Percentiles rank a stretch among this genome's conserved stretches.
phyloP scores from a whole-genome alignment of 169 alveolate species.

The Besnoitia besnoiti region DNA sequence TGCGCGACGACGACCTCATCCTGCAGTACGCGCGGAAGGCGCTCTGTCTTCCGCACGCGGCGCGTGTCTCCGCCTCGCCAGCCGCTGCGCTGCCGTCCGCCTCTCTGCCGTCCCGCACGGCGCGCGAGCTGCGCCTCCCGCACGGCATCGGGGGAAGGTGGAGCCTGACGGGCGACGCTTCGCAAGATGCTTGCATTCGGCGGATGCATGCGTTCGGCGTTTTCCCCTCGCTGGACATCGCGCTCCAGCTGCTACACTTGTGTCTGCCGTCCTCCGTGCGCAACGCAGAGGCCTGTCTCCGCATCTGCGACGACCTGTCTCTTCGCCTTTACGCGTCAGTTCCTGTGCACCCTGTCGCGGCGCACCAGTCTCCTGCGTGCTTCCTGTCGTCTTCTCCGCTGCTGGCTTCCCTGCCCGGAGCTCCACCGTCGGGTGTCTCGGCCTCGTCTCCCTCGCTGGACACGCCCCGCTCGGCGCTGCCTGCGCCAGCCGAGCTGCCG shows the following conservation, averaged over 20 bases:
- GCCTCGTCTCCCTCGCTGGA: too few species aligned
- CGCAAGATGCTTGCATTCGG: slow-evolving; percentile 33
- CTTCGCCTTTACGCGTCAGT: slow-evolving; percentile 40
- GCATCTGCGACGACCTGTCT: slow-evolving; percentile 63
- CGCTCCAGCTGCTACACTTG: slow-evolving; percentile 61
- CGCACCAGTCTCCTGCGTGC: neutral
- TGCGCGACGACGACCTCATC: slow-evolving; percentile 67
- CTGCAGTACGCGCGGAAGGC: slow-evolving; percentile 71
- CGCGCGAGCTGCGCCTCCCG: neutral
- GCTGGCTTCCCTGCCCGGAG: too few species aligned
- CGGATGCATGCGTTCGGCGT: slow-evolving; percentile 23
- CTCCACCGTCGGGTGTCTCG: too few species aligned
- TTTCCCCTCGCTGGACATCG: slow-evolving; percentile 39
- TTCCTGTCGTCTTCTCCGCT: neutral
- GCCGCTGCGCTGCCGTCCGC: neutral
- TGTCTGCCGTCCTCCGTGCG: neutral
- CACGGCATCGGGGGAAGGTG: slow-evolving; percentile 70
- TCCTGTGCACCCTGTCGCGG: slow-evolving; percentile 57
- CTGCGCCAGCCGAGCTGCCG: neutral
- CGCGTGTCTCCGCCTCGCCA: neutral
- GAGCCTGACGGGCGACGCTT: slow-evolving; percentile 58
- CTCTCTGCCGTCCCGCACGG: neutral
- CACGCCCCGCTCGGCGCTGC: too few species aligned
- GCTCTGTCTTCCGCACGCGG: neutral
- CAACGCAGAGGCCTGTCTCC: slow-evolving; percentile 52